phyloP scores from a whole-genome alignment of 176 grass and related monocot species.

The Puccinellia tenuiflora region DNA sequence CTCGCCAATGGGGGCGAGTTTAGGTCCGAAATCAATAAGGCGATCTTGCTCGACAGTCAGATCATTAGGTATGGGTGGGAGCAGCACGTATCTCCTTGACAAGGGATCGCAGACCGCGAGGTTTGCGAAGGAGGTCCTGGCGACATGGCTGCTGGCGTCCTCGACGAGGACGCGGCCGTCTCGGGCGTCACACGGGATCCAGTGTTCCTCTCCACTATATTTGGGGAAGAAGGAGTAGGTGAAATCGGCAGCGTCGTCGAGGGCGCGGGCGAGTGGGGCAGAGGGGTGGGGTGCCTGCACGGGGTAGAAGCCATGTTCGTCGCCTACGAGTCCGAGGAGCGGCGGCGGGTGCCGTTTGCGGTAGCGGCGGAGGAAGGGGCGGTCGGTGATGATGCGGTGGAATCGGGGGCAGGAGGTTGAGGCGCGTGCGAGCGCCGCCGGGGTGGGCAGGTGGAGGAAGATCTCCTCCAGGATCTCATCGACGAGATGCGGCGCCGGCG shows the following conservation, averaged over 20 bases:
- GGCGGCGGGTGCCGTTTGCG: not conserved
- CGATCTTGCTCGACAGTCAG: not conserved
- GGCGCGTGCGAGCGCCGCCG: not conserved
- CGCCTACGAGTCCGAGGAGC: not conserved
- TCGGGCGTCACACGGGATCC: not conserved
- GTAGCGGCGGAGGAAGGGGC: not conserved
- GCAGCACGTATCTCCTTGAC: not conserved
- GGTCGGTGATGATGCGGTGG: not conserved
- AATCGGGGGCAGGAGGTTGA: not conserved
- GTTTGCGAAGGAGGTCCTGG: no score
- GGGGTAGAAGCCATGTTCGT: not conserved
- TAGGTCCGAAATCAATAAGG: no score
- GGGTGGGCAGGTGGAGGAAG: not conserved
- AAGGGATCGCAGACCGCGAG: slow-evolving; percentile 7
- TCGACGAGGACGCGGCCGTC: not conserved
- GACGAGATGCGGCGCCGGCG: not conserved
- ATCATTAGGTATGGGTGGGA: not conserved
- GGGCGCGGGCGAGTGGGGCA: not conserved
- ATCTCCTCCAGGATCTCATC: not conserved
- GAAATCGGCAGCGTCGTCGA: not conserved
- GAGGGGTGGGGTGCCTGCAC: not conserved
- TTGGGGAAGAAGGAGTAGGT: not conserved
- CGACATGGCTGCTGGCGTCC: not conserved
- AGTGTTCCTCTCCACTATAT: not conserved
- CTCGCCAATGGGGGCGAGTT: not conserved